phyloP scores from a whole-genome alignment of 345 rosid species.

The Eucalyptus pauciflora region DNA sequence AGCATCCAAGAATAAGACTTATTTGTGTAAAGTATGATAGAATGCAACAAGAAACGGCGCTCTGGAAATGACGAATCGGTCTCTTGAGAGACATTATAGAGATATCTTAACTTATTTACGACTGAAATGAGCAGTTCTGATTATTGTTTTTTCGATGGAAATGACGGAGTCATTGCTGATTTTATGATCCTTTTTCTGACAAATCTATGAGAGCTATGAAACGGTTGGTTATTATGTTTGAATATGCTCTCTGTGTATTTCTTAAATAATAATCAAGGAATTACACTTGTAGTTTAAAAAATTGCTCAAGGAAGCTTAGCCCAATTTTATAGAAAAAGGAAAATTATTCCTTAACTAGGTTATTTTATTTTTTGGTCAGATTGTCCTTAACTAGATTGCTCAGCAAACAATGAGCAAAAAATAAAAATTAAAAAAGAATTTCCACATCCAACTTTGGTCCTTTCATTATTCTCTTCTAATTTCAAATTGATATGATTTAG shows the following conservation, averaged over 20 bases:
- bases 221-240: not conserved
- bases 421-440: rapidly evolving
- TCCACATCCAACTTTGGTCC: not conserved
- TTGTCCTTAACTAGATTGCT: not conserved
- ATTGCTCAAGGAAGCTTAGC: not conserved
- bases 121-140: rapidly evolving
- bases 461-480: not conserved
- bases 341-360: not conserved
- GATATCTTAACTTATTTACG: not conserved
- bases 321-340: not conserved
- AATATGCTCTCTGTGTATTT: not conserved
- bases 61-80: not conserved
- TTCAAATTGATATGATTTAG: not conserved
- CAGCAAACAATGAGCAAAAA: not conserved
- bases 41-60: not conserved
- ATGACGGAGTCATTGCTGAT: not conserved
- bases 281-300: not conserved
- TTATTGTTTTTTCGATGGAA: not conserved
- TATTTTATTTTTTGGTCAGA: too few species aligned
- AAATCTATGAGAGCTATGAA: not conserved
- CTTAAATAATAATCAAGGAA: not conserved
- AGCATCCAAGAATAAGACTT: not conserved
- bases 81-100: not conserved
- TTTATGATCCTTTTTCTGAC: not conserved
- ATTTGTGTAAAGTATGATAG: not conserved